Evolutionary conservation across 1,284 basidiomycete species (phyloP), one percentile per base, ranked within the genome.

Genomic region (Cerrena zonata): DNA sequence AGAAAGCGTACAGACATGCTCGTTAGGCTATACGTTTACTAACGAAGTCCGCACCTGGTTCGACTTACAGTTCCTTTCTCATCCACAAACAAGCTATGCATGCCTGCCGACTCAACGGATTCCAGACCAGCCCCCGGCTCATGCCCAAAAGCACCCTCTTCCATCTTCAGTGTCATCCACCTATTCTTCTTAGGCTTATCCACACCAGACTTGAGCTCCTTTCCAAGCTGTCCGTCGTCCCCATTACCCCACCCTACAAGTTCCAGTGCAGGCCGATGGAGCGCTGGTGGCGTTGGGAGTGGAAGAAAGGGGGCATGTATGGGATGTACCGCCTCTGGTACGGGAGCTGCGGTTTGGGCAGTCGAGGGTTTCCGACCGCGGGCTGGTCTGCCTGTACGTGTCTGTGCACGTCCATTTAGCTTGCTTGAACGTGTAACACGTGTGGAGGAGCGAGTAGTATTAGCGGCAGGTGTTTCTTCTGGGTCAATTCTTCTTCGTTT

Each of bases 201-300:
- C 53, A 86, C 75, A 66, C 93, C 88, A 52, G 73, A 79, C 27
- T 89, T 70, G 46, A 76, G 66, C 56, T 86, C 82, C 4, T 80
- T 75, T 3, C 91, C 92, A 60, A 94, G 86, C 65, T 94, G 91
- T 40, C 90, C 91, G 70, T 89, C 89, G 67, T 92, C 91, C 19
- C 91, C 91, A 13, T 82, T 78, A 5, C 92, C 92, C 80, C 89
- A 94, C 2, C 81, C 83, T 56, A 92, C 91, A n/a, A 91, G 53
- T 21, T 58, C 53, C 19, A 61, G 51, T 19, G 54, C 40, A 11
- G 60, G 59, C 19, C 60, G 60, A n/a, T 24, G 37, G 53, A 54
- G 51, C 55, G 51, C 40, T 49, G 59, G 40, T 45, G 55, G 26
- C 44, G 30, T 25, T 22, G 59, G 60, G 21, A 59, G 51, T 15